A percentile compares a stretch with the other conserved stretches of the same genome.
Evolutionary conservation across 352 stramenopile genomes (phyloP).

Genomic region (Bremia lactucae): DNA sequence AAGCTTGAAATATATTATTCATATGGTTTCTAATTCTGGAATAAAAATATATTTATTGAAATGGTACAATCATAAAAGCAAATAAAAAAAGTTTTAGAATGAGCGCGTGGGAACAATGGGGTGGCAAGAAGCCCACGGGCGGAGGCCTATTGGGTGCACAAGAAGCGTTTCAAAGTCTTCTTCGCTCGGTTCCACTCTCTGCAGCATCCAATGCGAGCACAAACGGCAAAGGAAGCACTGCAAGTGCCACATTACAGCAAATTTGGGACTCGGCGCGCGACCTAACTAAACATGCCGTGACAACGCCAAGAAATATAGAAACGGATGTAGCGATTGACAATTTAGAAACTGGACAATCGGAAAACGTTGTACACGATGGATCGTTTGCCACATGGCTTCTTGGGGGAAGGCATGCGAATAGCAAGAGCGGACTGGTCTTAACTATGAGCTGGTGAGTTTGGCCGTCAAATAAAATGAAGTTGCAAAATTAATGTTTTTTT

Average conservation of each 20-base stretch:
- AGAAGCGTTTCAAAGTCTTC: conserved; percentile 41
- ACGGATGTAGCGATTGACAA: conserved; percentile 20
- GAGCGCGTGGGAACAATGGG: conserved; percentile 70
- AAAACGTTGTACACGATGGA: conserved; percentile 13
- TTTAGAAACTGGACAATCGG: conserved; percentile 36
- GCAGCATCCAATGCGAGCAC: conserved; percentile 27
- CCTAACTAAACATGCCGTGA: conserved; percentile 31
- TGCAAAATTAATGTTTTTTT: neutral
- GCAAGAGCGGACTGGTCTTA: conserved; percentile 23
- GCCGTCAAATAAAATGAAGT: neutral
- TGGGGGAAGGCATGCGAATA: conserved; percentile 30
- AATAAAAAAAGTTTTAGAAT: conserved; percentile 5
- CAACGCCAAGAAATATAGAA: neutral
- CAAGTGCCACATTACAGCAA: conserved; percentile 37
- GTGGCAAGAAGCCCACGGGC: conserved; percentile 38
- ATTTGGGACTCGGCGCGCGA: conserved; percentile 55
- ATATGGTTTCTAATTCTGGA: no score
- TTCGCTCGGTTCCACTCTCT: conserved; percentile 39
- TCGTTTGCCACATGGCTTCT: conserved; percentile 26
- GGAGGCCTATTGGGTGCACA: conserved; percentile 24
- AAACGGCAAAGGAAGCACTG: conserved; percentile 8
- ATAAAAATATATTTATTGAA: no score
- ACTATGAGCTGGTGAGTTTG: conserved; percentile 55
- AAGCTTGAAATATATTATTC: no score
- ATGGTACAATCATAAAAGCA: no score